These are phyloP conservation scores for Mycena amicta DNA, from an alignment of 768 basidiomycete species.

Conservation along the genomic window DNA sequence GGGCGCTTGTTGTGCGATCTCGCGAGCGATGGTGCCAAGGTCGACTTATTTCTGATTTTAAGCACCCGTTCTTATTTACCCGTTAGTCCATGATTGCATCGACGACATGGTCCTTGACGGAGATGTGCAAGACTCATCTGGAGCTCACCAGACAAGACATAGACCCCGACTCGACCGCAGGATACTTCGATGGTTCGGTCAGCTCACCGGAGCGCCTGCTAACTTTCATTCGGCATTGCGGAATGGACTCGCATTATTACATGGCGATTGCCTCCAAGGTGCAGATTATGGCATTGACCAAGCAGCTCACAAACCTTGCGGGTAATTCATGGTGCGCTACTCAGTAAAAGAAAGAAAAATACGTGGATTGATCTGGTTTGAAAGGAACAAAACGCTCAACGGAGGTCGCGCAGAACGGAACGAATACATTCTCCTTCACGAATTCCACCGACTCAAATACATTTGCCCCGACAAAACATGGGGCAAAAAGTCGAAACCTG, in stretches of 20 bases:
- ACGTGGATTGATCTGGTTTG: not conserved
- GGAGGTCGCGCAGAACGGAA: conserved; percentile 98
- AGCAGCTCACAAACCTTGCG: conserved; percentile 91
- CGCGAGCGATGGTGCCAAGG: conserved; percentile 93
- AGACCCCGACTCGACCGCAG: conserved; percentile 91
- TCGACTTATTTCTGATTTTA: conserved; percentile 32
- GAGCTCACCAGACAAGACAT: conserved; percentile 88
- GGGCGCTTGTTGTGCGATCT: conserved; percentile 92
- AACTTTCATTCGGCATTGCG: conserved; percentile 91
- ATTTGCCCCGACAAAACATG: conserved; percentile 94
- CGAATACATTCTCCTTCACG: conserved; percentile 97
- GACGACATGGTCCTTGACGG: conserved; percentile 96
- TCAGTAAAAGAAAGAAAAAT: too few relatives aligned
- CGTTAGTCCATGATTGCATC: conserved; percentile 95
- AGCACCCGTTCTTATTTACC: not conserved
- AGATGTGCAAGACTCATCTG: conserved; percentile 93
- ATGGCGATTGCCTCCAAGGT: conserved; percentile 97
- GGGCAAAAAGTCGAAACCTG: conserved; percentile 69
- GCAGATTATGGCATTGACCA: conserved; percentile 89
- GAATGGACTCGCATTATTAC: conserved; percentile 93
- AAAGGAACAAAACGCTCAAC: conserved; percentile 94
- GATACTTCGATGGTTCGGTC: conserved; percentile 85
- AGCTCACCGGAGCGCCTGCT: conserved; percentile 76
- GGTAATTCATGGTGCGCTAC: conserved; percentile 86
- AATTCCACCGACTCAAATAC: conserved; percentile 95